Evolutionary conservation across 331 rosid species (phyloP).

Genomic region (Stylosanthes scabra): DNA sequence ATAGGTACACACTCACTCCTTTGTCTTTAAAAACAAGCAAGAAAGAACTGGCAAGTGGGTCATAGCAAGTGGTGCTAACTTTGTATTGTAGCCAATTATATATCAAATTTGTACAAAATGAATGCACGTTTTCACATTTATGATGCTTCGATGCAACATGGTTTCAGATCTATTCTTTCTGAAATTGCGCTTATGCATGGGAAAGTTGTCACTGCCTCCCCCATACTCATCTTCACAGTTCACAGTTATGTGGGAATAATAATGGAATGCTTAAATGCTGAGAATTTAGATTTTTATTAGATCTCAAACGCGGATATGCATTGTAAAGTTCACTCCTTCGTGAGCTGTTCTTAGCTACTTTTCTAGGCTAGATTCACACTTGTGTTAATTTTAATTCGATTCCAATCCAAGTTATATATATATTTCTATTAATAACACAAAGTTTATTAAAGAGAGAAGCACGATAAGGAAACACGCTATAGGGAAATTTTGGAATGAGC

Average conservation of each 20-base stretch:
- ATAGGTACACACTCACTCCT: neutral
- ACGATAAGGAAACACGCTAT: too few relatives aligned
- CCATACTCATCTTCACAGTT: neutral
- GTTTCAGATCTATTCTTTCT: conserved; percentile 1
- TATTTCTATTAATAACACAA: too few relatives aligned
- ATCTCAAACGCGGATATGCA: conserved; percentile 8
- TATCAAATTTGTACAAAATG: conserved; percentile 1
- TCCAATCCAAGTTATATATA: too few relatives aligned
- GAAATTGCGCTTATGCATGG: neutral
- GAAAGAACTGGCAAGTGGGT: conserved; percentile 12
- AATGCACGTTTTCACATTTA: conserved; percentile 38
- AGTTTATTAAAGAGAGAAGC: too few relatives aligned
- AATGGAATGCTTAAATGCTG: neutral
- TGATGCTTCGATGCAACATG: conserved; percentile 10
- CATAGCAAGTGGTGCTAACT: conserved; percentile 17
- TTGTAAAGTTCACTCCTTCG: conserved; percentile 9
- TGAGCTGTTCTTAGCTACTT: neutral
- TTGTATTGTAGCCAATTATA: conserved; percentile 2
- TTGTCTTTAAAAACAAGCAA: conserved; percentile 1
- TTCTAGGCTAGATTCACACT: too few relatives aligned
- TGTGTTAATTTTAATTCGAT: too few relatives aligned
- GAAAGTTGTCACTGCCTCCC: conserved; percentile 29
- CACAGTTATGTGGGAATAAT: neutral
- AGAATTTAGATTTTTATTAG: neutral
- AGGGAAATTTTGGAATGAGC: neutral